A percentile compares a stretch with the other conserved stretches of the same genome.
Conservation (phyloP, 2,329 filamentous ascomycete species). For the Neurospora crassa region DNA sequence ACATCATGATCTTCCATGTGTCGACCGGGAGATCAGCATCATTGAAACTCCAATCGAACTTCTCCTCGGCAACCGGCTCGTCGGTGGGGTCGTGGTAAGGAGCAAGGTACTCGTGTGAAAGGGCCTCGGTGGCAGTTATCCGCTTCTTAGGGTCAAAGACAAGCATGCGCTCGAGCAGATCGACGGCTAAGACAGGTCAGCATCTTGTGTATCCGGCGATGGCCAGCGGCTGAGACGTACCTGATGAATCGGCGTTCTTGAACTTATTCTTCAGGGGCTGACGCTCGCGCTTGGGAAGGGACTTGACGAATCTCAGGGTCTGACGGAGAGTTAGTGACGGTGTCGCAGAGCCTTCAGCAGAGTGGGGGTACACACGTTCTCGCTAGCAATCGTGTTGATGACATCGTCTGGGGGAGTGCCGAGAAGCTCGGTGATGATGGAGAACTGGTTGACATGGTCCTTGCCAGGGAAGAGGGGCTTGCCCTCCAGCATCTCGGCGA, state of each 20-base stretch:
- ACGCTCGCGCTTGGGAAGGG: slow-evolving; percentile 86
- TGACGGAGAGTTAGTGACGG: slow-evolving; percentile 25
- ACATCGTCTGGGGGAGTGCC: slow-evolving; percentile 97
- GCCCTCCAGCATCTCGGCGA: slow-evolving; percentile 97
- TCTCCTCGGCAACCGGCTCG: slow-evolving; percentile 90
- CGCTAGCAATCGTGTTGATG: slow-evolving; percentile 95
- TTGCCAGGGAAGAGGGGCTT: slow-evolving; percentile 98
- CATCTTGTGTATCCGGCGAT: not conserved
- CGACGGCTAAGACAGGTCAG: slow-evolving; percentile 54
- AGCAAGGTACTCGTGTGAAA: slow-evolving; percentile 86
- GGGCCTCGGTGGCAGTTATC: slow-evolving; percentile 74
- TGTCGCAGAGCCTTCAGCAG: not conserved
- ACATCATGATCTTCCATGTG: slow-evolving; percentile 99
- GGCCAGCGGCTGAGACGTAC: slow-evolving; percentile 36
- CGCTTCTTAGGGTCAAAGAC: slow-evolving; percentile 98
- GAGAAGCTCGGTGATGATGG: slow-evolving; percentile 95
- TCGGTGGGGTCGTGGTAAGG: slow-evolving; percentile 97
- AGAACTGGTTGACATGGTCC: slow-evolving; percentile 99
- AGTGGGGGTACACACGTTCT: slow-evolving; percentile 59
- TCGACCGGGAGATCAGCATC: slow-evolving; percentile 95
- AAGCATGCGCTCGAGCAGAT: slow-evolving; percentile 91
- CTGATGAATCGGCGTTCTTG: slow-evolving; percentile 81
- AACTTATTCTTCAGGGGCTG: slow-evolving; percentile 84
- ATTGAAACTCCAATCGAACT: slow-evolving; percentile 99
- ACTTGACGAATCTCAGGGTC: slow-evolving; percentile 96